phyloP scores from a whole-genome alignment of 352 stramenopile species.

The Pythium dissimile region DNA sequence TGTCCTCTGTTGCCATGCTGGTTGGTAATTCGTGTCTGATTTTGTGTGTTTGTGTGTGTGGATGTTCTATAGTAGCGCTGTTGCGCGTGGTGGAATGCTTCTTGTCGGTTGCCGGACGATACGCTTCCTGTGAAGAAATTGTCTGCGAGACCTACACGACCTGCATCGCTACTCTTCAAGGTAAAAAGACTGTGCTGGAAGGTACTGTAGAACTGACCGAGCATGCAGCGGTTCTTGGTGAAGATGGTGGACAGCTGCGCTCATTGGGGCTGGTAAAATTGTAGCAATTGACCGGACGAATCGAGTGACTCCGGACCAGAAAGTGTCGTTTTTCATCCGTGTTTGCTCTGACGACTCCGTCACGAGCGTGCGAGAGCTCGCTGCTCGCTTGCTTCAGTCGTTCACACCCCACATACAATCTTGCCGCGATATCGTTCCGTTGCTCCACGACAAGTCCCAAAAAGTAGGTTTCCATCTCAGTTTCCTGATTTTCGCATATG shows the following conservation, averaged over 20 bases:
- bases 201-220: neutral
- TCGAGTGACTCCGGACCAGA: conserved; percentile 5
- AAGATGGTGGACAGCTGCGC: neutral
- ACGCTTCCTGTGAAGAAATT: neutral
- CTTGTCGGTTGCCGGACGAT: neutral
- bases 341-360: conserved; percentile 2
- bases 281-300: conserved; percentile 7
- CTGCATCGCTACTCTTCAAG: neutral
- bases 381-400: neutral
- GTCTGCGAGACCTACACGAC: neutral
- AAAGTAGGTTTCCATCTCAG: conserved; percentile 2
- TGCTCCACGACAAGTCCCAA: conserved; percentile 9
- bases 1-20: neutral
- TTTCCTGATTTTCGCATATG: neutral
- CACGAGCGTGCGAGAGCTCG: conserved; percentile 5
- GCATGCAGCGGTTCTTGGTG: neutral
- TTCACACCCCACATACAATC: conserved; percentile 1
- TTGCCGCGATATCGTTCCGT: neutral
- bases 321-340: conserved; percentile 5
- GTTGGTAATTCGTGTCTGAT: neutral
- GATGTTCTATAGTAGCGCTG: neutral
- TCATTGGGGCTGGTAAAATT: neutral
- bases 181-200: conserved; percentile 2
- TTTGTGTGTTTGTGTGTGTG: neutral
- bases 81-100: conserved; percentile 9